phyloP scores from a whole-genome alignment of 768 basidiomycete species.

The Mycena vitilis region DNA sequence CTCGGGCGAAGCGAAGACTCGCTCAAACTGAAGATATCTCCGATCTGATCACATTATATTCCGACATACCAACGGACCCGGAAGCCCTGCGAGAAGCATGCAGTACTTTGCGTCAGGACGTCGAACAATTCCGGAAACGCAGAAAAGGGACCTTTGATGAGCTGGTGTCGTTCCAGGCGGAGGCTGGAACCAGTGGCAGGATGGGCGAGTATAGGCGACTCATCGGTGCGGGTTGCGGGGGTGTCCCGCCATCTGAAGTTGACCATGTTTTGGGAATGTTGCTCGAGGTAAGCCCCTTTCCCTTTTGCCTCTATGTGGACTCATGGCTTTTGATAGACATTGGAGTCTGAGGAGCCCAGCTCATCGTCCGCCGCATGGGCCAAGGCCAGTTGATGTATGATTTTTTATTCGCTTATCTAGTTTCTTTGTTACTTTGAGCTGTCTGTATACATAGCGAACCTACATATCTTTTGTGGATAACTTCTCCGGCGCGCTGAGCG shows the following conservation, averaged over 20 bases:
- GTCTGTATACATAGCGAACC: constrained; percentile 16
- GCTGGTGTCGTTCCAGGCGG: constrained; percentile 84
- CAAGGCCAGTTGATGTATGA: constrained; percentile 24
- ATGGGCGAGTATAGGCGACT: constrained; percentile 91
- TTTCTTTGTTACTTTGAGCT: constrained; percentile 20
- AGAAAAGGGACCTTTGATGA: constrained; percentile 80
- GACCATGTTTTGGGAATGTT: constrained; percentile 88
- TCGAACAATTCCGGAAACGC: constrained; percentile 73
- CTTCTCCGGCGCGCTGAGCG: no score
- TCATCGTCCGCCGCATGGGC: constrained; percentile 64
- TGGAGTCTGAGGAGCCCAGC: constrained; percentile 85
- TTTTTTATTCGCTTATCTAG: constrained; percentile 31
- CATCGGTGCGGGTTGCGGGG: constrained; percentile 92
- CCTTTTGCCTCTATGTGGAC: constrained; percentile 6
- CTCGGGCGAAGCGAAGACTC: constrained; percentile 68
- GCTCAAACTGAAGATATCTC: constrained; percentile 67
- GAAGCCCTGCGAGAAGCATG: constrained; percentile 66
- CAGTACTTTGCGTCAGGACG: constrained; percentile 71
- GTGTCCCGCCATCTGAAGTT: constrained; percentile 86
- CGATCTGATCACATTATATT: constrained; percentile 71
- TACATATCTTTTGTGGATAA: no score
- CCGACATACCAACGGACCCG: constrained; percentile 67
- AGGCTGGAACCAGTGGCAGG: constrained; percentile 88
- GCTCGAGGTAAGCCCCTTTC: constrained; percentile 68
- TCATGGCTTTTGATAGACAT: constrained; percentile 60